Conservation (phyloP, 352 stramenopile species). For the Phytopythium litorale region DNA sequence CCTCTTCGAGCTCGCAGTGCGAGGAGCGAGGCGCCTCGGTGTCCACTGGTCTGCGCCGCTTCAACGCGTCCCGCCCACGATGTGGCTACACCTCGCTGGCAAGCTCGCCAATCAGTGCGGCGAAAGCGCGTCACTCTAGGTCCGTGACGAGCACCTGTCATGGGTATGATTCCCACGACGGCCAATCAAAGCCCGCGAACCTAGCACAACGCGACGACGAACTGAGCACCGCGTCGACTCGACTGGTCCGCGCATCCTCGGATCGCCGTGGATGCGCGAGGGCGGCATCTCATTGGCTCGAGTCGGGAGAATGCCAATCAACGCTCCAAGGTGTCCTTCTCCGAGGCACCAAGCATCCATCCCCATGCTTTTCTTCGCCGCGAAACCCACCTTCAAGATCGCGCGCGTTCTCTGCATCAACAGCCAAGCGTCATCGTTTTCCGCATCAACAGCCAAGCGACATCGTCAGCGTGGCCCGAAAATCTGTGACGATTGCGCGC, state of each 20-base stretch:
- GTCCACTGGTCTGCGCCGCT: background rate
- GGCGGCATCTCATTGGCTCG: background rate
- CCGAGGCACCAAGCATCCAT: background rate
- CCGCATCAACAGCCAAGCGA: background rate
- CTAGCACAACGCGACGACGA: background rate
- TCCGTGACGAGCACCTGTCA: slow-evolving; percentile 3
- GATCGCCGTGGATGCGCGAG: background rate
- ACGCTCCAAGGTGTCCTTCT: background rate
- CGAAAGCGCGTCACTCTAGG: background rate
- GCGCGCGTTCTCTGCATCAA: background rate
- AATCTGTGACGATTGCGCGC: slow-evolving; percentile 4
- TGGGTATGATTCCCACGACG: background rate
- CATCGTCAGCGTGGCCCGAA: background rate
- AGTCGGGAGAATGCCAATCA: background rate
- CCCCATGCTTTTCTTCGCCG: background rate
- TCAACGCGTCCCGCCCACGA: background rate
- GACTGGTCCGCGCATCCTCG: no score
- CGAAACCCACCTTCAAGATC: background rate
- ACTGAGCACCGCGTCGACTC: no score
- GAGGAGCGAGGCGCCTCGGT: no score
- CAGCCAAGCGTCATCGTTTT: no score
- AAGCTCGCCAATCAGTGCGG: slow-evolving; percentile 1
- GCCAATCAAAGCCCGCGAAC: background rate
- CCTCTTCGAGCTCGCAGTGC: background rate
- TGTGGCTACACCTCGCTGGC: slow-evolving; percentile 1